Conservation (phyloP, 2,329 filamentous ascomycete species). For the Fusarium metavorans region DNA sequence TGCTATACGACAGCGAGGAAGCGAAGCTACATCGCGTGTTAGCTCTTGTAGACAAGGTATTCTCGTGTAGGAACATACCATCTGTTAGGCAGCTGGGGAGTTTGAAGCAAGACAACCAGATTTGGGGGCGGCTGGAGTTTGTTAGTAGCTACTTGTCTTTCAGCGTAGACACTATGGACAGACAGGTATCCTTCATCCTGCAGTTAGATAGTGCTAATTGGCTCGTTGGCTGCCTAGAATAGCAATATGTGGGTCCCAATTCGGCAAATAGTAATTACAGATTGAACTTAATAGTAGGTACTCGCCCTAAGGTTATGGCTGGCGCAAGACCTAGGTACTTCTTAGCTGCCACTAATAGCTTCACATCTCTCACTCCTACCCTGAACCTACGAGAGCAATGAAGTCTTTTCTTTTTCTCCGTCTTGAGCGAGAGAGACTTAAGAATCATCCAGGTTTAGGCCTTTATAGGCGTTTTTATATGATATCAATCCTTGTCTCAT, state of each 20-base stretch:
- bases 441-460: not conserved
- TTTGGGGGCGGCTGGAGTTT: not conserved
- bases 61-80: not conserved
- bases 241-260: not conserved
- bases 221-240: not conserved
- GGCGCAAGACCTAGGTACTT: not conserved
- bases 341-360: not conserved
- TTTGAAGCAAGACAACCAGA: not conserved
- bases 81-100: not conserved
- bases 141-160: not conserved
- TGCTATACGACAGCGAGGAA: not conserved
- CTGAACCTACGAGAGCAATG: not conserved
- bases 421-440: not conserved
- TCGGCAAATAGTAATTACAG: not conserved
- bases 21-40: not conserved
- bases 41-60: not conserved
- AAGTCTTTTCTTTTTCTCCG: not conserved
- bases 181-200: not conserved
- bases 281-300: not conserved
- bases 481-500: not conserved
- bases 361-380: not conserved
- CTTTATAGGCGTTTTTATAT: not conserved
- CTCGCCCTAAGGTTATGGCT: accelerated
- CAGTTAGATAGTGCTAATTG: not conserved
- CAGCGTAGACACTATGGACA: not conserved